Conservation (phyloP, 2,329 filamentous ascomycete species). For the Fusarium sp. region DNA sequence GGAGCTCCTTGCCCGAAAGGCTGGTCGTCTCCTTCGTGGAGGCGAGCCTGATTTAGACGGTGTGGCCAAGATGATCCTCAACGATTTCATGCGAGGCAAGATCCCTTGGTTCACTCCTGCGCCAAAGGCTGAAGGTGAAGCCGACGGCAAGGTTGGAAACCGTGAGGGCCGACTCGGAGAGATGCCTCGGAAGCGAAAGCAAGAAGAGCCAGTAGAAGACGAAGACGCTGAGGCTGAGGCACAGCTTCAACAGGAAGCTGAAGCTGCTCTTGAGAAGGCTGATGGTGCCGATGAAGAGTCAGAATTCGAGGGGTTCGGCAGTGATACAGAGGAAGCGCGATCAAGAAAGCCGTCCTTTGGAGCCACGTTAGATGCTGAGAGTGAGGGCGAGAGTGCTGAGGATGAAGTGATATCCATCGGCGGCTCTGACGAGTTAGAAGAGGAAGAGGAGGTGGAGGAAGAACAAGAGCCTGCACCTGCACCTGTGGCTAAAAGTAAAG, state of each 20-base stretch:
- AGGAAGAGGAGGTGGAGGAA: conserved; percentile 33
- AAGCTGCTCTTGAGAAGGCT: conserved; percentile 44
- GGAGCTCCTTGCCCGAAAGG: conserved; percentile 86
- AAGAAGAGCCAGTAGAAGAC: conserved; percentile 62
- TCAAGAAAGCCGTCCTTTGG: conserved; percentile 50
- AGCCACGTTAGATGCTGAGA: conserved; percentile 49
- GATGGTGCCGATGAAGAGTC: conserved; percentile 54
- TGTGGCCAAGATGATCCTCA: conserved; percentile 95
- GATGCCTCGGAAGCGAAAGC: conserved; percentile 84
- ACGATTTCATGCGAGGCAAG: conserved; percentile 94
- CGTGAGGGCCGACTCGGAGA: conserved; percentile 84
- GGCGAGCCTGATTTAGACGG: conserved; percentile 96
- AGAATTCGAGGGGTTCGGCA: conserved; percentile 54
- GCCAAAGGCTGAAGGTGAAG: conserved; percentile 67
- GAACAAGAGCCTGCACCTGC: conserved; percentile 17
- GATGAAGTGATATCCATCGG: conserved; percentile 50
- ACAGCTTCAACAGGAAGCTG: conserved; percentile 44
- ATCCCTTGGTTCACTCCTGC: conserved; percentile 96
- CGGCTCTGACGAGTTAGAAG: conserved; percentile 48
- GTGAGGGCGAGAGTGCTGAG: conserved; percentile 55
- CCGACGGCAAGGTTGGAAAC: conserved; percentile 68
- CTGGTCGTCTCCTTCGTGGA: conserved; percentile 85
- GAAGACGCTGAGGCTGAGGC: conserved; percentile 51
- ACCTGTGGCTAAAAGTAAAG: conserved; percentile 27
- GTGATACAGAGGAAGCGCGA: conserved; percentile 49